Evolutionary conservation across 257 asterid genomes (phyloP).

Genomic region (Cruciata laevipes): DNA sequence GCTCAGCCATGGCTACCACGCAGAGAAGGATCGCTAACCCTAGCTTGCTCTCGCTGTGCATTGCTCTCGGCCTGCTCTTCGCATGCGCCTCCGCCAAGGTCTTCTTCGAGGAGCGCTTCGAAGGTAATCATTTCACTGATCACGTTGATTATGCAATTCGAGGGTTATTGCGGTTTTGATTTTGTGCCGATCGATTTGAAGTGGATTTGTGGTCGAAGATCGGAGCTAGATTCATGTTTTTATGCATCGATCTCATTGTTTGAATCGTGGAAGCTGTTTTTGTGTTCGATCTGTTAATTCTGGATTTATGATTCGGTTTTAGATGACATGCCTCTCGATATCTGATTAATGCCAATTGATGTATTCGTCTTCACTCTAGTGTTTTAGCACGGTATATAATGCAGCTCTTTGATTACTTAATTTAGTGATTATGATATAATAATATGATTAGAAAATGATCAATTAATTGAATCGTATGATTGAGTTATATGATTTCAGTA

Average conservation of each 20-base stretch:
- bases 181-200: not conserved
- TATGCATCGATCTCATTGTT: slow-evolving; percentile 27
- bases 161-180: not conserved
- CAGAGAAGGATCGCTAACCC: slow-evolving; percentile 35
- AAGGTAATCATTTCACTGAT: slow-evolving; percentile 34
- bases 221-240: slow-evolving; percentile 2
- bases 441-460: not conserved
- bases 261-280: not conserved
- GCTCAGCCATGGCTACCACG: slow-evolving; percentile 53
- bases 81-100: slow-evolving; percentile 56
- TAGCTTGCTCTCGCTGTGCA: slow-evolving; percentile 35
- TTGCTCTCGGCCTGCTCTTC: slow-evolving; percentile 45
- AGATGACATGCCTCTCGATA: not conserved
- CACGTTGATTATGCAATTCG: not conserved
- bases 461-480: not conserved
- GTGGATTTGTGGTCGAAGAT: slow-evolving; percentile 8
- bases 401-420: not conserved
- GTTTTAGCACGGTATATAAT: not conserved
- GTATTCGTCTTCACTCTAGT: not conserved
- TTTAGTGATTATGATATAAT: not conserved
- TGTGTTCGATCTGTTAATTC: slow-evolving; percentile 13
- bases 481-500: not conserved
- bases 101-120: slow-evolving; percentile 84
- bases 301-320: not conserved
- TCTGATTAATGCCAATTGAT: not conserved